These are phyloP conservation scores for Aspergillus leporis DNA, from an alignment of 495 filamentous ascomycete species.

Conservation along the genomic window DNA sequence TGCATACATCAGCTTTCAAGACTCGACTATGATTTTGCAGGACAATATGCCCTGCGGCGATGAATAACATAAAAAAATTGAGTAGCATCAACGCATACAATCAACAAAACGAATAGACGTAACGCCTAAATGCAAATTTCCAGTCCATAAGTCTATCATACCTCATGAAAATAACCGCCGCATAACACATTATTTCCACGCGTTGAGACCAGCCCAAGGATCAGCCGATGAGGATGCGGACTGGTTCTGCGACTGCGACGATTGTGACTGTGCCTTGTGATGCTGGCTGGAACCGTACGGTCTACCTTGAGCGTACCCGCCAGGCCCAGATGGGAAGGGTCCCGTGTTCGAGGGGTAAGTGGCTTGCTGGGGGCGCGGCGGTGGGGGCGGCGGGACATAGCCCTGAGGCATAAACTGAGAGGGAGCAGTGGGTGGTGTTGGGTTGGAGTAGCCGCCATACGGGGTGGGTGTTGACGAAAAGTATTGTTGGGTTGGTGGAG, in stretches of 20 bases:
- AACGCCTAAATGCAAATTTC: conserved; percentile 22
- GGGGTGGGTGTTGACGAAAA: conserved; percentile 43
- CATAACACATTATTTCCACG: conserved; percentile 65
- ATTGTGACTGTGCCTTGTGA: conserved; percentile 43
- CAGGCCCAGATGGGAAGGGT: conserved; percentile 58
- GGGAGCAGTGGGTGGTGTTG: conserved; percentile 37
- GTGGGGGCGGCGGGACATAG: conserved; percentile 90
- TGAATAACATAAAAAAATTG: background rate
- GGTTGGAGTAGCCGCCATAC: conserved; percentile 34
- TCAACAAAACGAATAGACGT: background rate
- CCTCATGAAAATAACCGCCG: conserved; percentile 6
- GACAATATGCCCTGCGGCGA: background rate
- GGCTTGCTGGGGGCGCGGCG: conserved; percentile 76
- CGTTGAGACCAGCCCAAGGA: conserved; percentile 85
- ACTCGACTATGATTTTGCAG: background rate
- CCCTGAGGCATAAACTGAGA: conserved; percentile 65
- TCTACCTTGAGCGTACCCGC: conserved; percentile 56
- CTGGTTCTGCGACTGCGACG: conserved; percentile 47
- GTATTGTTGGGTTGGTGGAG: conserved; percentile 45
- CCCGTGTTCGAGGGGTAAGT: conserved; percentile 61
- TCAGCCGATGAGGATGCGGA: conserved; percentile 46
- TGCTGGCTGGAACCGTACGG: conserved; percentile 39
- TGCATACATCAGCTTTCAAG: background rate
- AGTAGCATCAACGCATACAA: conserved; percentile 1
- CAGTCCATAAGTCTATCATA: conserved; percentile 22